Evolutionary conservation across 306 rosid species (phyloP), one percentile per base, ranked within the genome.

Genomic region (Abrus precatorius): DNA sequence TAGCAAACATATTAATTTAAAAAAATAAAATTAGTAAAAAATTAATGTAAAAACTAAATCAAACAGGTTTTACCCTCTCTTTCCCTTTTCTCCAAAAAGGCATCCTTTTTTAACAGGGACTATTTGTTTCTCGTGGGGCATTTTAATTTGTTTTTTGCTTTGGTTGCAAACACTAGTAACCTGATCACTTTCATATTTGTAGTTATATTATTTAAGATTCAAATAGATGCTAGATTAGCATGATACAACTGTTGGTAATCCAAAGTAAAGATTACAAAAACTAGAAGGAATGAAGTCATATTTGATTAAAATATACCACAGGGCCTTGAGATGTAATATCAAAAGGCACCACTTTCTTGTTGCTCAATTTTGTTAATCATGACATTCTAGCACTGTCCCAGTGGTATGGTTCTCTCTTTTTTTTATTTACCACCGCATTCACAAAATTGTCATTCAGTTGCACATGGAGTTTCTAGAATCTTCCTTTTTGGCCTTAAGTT

Each of bases 381-480:
- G 41, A 59, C 14, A 32, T 9, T 29, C 65, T 59, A 30, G 65
- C 29, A 13, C 20, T 14, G 11, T 29, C 41, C n/a, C 40, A 59
- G 41, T 32, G 14, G 65, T 59, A 32, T 59, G 29, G 7, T 29
- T 9, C 29, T 57, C 9, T 20, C 8, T 20, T 8, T 29, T 20
- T 55, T 20, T 55, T 4, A n/a, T 55, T 55, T 10, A 55, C 33
- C 34, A 28, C 27, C 89, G 92, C 84, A 77, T 94, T 2, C 94
- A 92, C 73, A 94, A 92, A 84, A 80, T 94, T 40, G 77, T 92
- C 40, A 92, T 78, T 0, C 94, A 94, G 82, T 84, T 94, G 73
- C 89, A 94, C 29, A 94, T 92, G 70, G 98, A 89, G 77, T 94
- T 94, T 72, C 93, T 97, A 3, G 97, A 91, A 47, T 92, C 98